A percentile compares a stretch with the other conserved stretches of the same genome.
Evolutionary conservation across 768 basidiomycete genomes (phyloP).

Genomic region (Collybiopsis confluens): DNA sequence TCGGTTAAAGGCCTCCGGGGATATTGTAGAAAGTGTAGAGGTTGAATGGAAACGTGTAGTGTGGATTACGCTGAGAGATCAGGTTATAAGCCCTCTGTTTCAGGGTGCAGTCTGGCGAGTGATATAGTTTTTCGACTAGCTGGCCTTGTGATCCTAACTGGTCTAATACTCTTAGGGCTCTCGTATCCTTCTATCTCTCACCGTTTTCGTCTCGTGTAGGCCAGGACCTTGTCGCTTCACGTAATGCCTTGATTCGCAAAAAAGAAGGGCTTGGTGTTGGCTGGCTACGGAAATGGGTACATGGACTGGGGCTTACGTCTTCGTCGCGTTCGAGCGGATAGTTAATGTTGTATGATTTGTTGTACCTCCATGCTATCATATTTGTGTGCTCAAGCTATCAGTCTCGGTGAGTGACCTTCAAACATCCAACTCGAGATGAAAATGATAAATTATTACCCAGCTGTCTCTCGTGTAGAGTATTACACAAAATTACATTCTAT

Average conservation of each 20-base stretch:
- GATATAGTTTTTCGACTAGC: not conserved
- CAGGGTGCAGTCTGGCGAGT: conserved; percentile 4
- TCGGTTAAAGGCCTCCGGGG: not conserved
- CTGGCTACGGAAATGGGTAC: not conserved
- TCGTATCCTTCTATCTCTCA: not conserved
- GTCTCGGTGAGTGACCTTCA: too few relatives aligned
- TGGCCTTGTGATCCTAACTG: not conserved
- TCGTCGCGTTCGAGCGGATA: too few relatives aligned
- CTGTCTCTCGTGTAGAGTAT: too few relatives aligned
- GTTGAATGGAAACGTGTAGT: conserved; percentile 2
- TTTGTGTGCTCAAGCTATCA: too few relatives aligned
- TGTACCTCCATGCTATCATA: too few relatives aligned
- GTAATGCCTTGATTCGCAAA: not conserved
- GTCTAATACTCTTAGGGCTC: not conserved
- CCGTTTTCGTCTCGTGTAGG: conserved; percentile 4
- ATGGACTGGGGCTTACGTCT: not conserved
- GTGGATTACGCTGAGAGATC: conserved; percentile 2
- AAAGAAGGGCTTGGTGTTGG: conserved; percentile 2
- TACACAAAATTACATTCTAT: too few relatives aligned
- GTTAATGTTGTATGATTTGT: too few relatives aligned
- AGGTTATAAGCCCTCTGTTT: conserved; percentile 5
- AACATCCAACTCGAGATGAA: too few relatives aligned
- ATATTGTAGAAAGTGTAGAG: not conserved
- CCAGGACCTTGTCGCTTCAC: conserved; percentile 1
- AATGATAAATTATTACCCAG: too few relatives aligned